Base-by-base conservation (phyloP, 2,329 filamentous ascomycete genomes). In the Neonectria sp. region DNA sequence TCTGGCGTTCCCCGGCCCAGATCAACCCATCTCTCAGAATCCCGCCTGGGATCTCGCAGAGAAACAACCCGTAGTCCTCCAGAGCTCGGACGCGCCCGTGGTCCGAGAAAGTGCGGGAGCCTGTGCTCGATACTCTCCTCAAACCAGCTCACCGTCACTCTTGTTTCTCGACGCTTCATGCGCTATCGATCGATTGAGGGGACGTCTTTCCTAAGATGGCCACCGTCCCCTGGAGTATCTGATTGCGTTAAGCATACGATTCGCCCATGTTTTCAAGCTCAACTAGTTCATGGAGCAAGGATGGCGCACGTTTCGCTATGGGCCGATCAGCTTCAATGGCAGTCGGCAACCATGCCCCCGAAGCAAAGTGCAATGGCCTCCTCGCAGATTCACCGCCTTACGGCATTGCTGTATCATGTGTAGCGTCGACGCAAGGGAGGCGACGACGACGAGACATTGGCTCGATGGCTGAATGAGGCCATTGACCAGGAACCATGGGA, bases 381-480 rank as follows among this genome's bases (percentile, higher is more conserved):
- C 60, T 59, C 48, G 68, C 58, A 75, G 60, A 73, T 76, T 73
- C 73, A 75, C 73, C 73, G 73, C 72, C 71, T 72, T 60, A 67
- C 40, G 68, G 61, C 55, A 27, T 55, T 60, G 31, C 45, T 53
- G 43, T 31, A 40, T 46, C 25, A 45, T 60, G 46, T 63, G 72
- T 55, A 71, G 69, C 61, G 65, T 66, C 66, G 51, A 73, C 53
- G 72, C 68, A 73, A 75, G 71, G 68, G 69, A 73, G 57, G 65
- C 55, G 61, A 53, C 56, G 45, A 67, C 69, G 49, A 62, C 46
- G 55, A 40, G 55, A 49, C 46, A 60, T 67, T 67, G 60, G 65
- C 55, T 67, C 43, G 12, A 37, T 49, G 57, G 21, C 43, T 37
- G 53, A 33, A 37, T 45, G 37, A 24, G 37, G n/a, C 51, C 29